Base-by-base conservation (phyloP, 108 stramenopile genomes). In the Nannochloropsis salina region DNA sequence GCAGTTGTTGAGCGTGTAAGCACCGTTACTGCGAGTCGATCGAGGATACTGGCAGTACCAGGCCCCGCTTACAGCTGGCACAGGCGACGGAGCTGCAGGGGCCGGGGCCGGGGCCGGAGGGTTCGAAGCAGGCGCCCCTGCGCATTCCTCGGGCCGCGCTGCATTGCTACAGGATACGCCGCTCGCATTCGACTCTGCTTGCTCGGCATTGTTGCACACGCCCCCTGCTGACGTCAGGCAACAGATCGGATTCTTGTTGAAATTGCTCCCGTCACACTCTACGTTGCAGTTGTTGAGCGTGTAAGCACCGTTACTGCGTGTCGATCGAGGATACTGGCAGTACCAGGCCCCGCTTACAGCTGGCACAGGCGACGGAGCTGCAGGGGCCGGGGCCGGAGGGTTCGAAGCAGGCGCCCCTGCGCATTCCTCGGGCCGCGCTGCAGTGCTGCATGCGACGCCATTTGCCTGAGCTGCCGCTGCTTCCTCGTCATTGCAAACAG, bases 41-140 rank as follows among this genome's bases (percentile, higher is more conserved):
- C 61, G 15, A 74, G 61, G 61, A 74, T 74, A 74, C n/a, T 74
- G 61, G 61, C 61, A 74, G 61, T 74, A 74, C 61, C 61, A 74
- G 20, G 61, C 3, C 4, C 61, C 61, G 20, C 20, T n/a, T 4
- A 74, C n/a, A n/a, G 61, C 61, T 20, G 61, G 15, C 15, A 15
- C 61, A n/a, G 61, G 61, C 1, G 4, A n/a, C 61, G 61, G 61
- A 3, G 61, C 20, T n/a, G n/a, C 61, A n/a, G 61, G n/a, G n/a
- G 61, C n/a, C 20, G n/a, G 20, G 61, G 1, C 2, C 61, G 61
- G 61, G 61, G 61, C 61, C n/a, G 61, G 61, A 74, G 61, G 15
- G 61, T 3, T 74, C 15, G 61, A 1, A n/a, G 4, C n/a, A 74
- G 61, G 20, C 20, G 20, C 61, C 5, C 6, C n/a, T 8, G 61